Evolutionary conservation across 257 asterid genomes (phyloP).

Genomic region (Cynanchum wilfordii): DNA sequence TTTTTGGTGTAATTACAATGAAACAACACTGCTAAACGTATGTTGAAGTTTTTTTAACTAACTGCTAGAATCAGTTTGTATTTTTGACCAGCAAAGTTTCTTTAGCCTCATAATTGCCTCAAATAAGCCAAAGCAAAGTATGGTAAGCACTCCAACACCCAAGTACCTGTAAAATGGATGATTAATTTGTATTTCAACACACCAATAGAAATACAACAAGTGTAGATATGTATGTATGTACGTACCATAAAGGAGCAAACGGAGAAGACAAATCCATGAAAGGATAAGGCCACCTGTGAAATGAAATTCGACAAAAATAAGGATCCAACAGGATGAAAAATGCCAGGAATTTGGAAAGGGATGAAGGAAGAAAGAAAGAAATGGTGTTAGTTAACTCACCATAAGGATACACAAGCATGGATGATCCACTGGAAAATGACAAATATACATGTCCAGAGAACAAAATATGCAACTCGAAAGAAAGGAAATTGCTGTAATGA

Average conservation of each 20-base stretch:
- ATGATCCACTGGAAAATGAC: constrained; percentile 82
- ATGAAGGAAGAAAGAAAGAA: background rate
- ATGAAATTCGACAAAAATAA: background rate
- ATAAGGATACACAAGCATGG: constrained; percentile 54
- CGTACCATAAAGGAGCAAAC: constrained; percentile 70
- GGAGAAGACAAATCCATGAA: constrained; percentile 28
- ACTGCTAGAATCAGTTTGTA: background rate
- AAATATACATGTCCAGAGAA: constrained; percentile 55
- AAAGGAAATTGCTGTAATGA: constrained; percentile 73
- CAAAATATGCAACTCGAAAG: constrained; percentile 78
- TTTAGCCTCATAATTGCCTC: constrained; percentile 39
- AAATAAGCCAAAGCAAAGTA: constrained; percentile 55
- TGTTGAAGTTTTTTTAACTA: background rate
- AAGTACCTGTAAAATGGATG: constrained; percentile 42
- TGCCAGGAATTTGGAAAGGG: background rate
- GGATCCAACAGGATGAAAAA: background rate
- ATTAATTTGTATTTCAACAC: no score
- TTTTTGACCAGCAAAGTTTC: constrained; percentile 30
- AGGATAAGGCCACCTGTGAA: constrained; percentile 31
- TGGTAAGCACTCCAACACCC: constrained; percentile 46
- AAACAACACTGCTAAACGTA: no score
- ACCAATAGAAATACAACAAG: no score
- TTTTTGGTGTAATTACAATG: background rate
- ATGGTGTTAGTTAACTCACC: constrained; percentile 31
- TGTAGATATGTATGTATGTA: background rate